Percentiles rank a stretch among this genome's conserved stretches.
These are phyloP conservation scores for Drosera capensis DNA, from an alignment of 148 eudicot species.

Conservation along the genomic window DNA sequence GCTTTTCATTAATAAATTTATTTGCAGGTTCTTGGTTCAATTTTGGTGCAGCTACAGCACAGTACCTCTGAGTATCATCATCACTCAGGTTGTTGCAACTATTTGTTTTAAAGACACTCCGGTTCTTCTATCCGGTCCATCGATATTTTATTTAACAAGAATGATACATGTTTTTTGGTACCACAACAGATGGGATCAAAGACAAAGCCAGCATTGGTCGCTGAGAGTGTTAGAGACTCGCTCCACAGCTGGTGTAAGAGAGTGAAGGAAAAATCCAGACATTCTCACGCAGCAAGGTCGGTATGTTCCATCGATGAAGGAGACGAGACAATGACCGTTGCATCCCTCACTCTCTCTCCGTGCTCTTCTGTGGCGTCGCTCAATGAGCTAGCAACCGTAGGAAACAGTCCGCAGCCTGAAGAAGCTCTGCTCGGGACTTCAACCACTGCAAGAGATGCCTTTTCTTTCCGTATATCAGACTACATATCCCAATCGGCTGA, in stretches of 20 bases:
- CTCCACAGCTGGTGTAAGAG: slow-evolving; percentile 95
- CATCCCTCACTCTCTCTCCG: slow-evolving; percentile 59
- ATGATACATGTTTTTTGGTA: too few species aligned
- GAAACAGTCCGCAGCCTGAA: slow-evolving; percentile 11
- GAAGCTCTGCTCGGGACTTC: slow-evolving; percentile 11
- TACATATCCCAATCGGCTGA: slow-evolving; percentile 27
- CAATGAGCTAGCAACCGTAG: slow-evolving; percentile 25
- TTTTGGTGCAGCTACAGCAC: slow-evolving; percentile 99
- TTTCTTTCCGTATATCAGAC: slow-evolving; percentile 39
- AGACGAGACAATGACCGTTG: slow-evolving; percentile 67
- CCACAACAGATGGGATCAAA: slow-evolving; percentile 99
- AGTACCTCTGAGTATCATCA: slow-evolving; percentile 72
- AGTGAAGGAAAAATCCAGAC: slow-evolving; percentile 66
- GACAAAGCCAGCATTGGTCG: slow-evolving; percentile 71
- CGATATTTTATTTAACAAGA: too few species aligned
- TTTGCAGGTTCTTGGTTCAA: slow-evolving; percentile 78
- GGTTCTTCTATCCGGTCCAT: too few species aligned
- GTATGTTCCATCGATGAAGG: slow-evolving; percentile 69
- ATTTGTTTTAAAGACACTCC: too few species aligned
- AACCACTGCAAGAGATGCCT: slow-evolving; percentile 11
- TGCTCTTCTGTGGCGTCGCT: slow-evolving; percentile 59
- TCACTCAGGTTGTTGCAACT: slow-evolving; percentile 92
- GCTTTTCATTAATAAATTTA: not conserved
- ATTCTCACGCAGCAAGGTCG: slow-evolving; percentile 58
- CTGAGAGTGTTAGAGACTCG: slow-evolving; percentile 89